These are phyloP conservation scores for Capsicum pubescens DNA, from an alignment of 257 asterid species.

Conservation along the genomic window DNA sequence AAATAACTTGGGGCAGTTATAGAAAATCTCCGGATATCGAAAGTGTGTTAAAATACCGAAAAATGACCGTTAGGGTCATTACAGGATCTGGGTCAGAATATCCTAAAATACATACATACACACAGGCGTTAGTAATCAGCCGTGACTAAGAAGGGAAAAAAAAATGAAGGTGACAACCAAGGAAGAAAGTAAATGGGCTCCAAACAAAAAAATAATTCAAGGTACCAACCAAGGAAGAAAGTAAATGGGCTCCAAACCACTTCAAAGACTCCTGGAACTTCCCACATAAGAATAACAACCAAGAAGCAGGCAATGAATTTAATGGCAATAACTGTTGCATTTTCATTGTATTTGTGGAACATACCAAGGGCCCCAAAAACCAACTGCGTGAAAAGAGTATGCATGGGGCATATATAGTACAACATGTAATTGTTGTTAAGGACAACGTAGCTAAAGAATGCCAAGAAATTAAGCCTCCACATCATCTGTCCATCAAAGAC, in stretches of 20 bases:
- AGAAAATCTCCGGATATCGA: too few relatives aligned
- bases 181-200: conserved; percentile 80
- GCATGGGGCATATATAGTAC: conserved; percentile 95
- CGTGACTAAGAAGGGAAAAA: conserved; percentile 7
- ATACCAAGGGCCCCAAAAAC: conserved; percentile 89
- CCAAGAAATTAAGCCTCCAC: conserved; percentile 95
- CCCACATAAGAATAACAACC: conserved; percentile 83
- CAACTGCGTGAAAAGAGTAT: conserved; percentile 89
- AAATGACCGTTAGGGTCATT: too few relatives aligned
- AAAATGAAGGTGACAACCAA: conserved; percentile 57
- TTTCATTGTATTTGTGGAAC: conserved; percentile 75
- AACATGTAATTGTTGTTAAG: conserved; percentile 70
- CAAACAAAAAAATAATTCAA: conserved; percentile 40
- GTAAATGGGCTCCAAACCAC: conserved; percentile 80
- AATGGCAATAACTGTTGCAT: conserved; percentile 68
- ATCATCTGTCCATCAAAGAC: conserved; percentile 66
- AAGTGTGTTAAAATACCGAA: too few relatives aligned
- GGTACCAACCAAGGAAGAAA: conserved; percentile 71
- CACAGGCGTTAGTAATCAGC: conserved; percentile 30
- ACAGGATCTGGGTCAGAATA: conserved; percentile 70
- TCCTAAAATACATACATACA: conserved; percentile 48
- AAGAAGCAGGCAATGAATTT: conserved; percentile 75
- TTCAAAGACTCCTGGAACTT: conserved; percentile 80
- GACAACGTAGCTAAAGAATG: conserved; percentile 74
- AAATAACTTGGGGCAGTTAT: too few relatives aligned